Evolutionary conservation across 2,329 filamentous ascomycete genomes (phyloP).

Genomic region (Tolypocladium pustulatum): DNA sequence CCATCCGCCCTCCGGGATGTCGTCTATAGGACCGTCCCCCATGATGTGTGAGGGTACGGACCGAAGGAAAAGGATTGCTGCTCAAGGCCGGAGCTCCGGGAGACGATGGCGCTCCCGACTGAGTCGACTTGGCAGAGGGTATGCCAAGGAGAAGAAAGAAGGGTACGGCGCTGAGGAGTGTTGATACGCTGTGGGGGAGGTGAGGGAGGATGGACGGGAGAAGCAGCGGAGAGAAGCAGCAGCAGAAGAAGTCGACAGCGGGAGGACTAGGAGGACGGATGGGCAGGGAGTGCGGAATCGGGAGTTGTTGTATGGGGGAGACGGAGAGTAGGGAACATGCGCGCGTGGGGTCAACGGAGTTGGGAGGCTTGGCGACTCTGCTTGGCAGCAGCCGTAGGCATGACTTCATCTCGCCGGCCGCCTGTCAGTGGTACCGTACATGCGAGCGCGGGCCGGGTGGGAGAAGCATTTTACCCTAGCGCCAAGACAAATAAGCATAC

Average conservation of each 20-base stretch:
- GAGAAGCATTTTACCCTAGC: neutral
- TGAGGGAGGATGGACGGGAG: neutral
- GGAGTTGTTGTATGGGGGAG: neutral
- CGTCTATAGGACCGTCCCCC: slow-evolving; percentile 6
- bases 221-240: neutral
- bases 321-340: neutral
- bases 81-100: neutral
- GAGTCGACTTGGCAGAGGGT: neutral
- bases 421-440: too few relatives aligned
- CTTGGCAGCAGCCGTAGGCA: neutral
- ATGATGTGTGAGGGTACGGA: neutral
- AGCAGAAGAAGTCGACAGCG: neutral
- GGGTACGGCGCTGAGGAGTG: neutral
- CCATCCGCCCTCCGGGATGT: slow-evolving; percentile 12
- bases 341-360: neutral
- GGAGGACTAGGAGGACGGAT: neutral
- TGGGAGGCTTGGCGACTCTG: neutral
- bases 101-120: neutral
- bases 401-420: neutral
- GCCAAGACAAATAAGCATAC: neutral
- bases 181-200: neutral
- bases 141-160: neutral
- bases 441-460: neutral
- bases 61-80: neutral
- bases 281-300: neutral